Evolutionary conservation across 169 alveolate genomes (phyloP).

Genomic region (Amoebophrya sp.): DNA sequence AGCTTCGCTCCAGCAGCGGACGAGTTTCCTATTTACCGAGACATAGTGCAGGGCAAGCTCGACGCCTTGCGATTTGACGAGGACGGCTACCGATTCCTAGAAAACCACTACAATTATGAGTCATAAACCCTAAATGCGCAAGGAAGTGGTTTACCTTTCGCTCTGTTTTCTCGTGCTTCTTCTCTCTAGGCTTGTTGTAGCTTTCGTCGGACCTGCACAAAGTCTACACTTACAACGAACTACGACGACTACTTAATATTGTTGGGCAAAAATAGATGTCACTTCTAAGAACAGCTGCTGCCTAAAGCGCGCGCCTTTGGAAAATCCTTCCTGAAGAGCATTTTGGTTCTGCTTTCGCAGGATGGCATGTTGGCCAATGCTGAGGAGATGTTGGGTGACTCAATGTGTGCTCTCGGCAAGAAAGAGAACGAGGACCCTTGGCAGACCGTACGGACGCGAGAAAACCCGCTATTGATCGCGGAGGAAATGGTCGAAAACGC

Average conservation of each 20-base stretch:
- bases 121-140: too few species aligned
- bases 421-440: background rate
- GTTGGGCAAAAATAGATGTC: too few species aligned
- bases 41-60: background rate
- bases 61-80: background rate
- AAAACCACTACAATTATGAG: background rate
- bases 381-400: background rate
- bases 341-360: background rate
- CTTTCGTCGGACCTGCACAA: too few species aligned
- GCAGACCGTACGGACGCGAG: background rate
- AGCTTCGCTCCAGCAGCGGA: background rate
- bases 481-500: background rate
- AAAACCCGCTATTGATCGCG: background rate
- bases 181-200: too few species aligned
- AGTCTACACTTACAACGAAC: too few species aligned
- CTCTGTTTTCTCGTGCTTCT: too few species aligned
- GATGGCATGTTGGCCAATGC: background rate
- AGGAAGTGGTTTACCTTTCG: too few species aligned
- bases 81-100: background rate
- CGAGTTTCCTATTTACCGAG: background rate
- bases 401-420: background rate
- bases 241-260: too few species aligned
- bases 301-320: background rate
- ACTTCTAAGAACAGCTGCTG: background rate
- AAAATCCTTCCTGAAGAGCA: background rate